Conservation (phyloP, 2,329 filamentous ascomycete genomes). For the Aspergillus eucalypticola region DNA sequence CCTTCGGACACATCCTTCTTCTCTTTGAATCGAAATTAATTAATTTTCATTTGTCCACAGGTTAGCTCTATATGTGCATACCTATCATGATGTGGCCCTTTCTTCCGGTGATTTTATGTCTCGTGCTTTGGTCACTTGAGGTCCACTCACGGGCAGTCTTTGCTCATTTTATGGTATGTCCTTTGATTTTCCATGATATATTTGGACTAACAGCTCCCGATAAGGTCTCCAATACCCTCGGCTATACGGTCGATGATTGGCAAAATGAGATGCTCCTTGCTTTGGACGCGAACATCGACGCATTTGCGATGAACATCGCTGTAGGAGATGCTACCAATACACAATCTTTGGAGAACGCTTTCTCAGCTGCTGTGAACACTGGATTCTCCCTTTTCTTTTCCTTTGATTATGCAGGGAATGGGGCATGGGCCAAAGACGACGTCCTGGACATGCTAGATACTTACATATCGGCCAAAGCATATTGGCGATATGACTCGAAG, state of each 20-base stretch:
- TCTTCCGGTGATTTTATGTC: not conserved
- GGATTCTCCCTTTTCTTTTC: conserved; percentile 40
- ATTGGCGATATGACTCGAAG: conserved; percentile 24
- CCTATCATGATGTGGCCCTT: not conserved
- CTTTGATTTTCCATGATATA: not conserved
- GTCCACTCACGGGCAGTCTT: not conserved
- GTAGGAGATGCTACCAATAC: conserved; percentile 25
- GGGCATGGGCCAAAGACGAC: conserved; percentile 28
- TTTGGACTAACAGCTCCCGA: not conserved
- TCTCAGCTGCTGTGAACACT: conserved; percentile 22
- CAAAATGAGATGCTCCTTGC: conserved; percentile 35
- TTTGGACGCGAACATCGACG: conserved; percentile 39
- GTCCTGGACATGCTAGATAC: conserved; percentile 26
- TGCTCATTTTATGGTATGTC: not conserved
- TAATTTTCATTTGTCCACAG: not conserved
- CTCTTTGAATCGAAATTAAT: no score
- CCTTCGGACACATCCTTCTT: no score
- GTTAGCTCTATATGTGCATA: not conserved
- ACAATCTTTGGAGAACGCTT: conserved; percentile 23
- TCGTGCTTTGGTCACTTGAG: not conserved
- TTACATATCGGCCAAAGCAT: conserved; percentile 22
- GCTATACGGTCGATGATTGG: not conserved
- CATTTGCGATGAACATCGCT: conserved; percentile 43
- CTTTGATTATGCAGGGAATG: conserved; percentile 40
- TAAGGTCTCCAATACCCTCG: not conserved